These are phyloP conservation scores for Acanthamoeba royreba DNA, from an alignment of 208 protist species.

Conservation along the genomic window DNA sequence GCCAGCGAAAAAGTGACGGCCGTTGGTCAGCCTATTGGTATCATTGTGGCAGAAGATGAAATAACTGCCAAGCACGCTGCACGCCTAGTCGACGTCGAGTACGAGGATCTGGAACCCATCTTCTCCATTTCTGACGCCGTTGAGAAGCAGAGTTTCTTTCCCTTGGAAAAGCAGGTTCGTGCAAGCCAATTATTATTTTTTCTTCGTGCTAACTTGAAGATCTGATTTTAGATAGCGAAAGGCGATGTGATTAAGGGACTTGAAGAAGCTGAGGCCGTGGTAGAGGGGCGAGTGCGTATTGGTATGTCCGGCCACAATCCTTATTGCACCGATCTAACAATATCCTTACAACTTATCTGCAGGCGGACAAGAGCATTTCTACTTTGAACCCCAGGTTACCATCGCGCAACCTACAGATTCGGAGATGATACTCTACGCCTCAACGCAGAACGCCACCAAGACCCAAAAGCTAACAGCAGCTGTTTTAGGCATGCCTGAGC, in stretches of 20 bases:
- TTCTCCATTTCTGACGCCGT: constrained; percentile 72
- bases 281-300: constrained; percentile 68
- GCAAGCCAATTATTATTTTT: too few relatives aligned
- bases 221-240: constrained; percentile 46
- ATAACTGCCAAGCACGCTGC: constrained; percentile 53
- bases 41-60: constrained; percentile 55
- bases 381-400: constrained; percentile 84
- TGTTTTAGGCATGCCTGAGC: not conserved
- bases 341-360: too few relatives aligned
- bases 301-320: too few relatives aligned
- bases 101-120: constrained; percentile 56
- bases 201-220: not conserved
- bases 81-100: constrained; percentile 48
- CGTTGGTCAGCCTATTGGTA: constrained; percentile 78
- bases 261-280: not conserved
- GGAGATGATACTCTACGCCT: constrained; percentile 74
- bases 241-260: constrained; percentile 76
- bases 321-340: too few relatives aligned
- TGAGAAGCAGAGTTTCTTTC: constrained; percentile 41
- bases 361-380: constrained; percentile 91
- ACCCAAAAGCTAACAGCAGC: constrained; percentile 72
- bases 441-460: constrained; percentile 84
- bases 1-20: constrained; percentile 54
- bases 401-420: constrained; percentile 77
- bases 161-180: not conserved